Conservation (phyloP, 1,284 basidiomycete genomes). For the Sanghuangporus weigelae region DNA sequence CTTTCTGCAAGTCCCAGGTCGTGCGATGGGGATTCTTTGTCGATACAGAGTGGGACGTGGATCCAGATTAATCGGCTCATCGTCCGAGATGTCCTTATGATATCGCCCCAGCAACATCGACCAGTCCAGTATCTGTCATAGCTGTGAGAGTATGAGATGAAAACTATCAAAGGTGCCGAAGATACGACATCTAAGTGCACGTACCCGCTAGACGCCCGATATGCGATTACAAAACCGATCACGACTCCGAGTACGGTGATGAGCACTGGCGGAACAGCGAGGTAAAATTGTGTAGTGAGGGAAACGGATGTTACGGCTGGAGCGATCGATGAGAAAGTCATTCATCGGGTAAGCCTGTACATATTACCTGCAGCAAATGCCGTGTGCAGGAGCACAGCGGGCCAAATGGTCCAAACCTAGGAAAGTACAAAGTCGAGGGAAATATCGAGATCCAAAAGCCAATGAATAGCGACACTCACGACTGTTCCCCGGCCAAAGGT, state of each 20-base stretch:
- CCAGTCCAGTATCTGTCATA: conserved; percentile 66
- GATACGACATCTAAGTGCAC: conserved; percentile 17
- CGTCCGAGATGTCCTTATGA: conserved; percentile 45
- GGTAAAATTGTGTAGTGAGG: conserved; percentile 33
- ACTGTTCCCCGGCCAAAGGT: conserved; percentile 59
- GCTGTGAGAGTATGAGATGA: conserved; percentile 24
- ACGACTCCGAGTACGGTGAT: conserved; percentile 63
- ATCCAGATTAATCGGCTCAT: conserved; percentile 59
- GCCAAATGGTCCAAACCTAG: conserved; percentile 65
- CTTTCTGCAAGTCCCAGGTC: conserved; percentile 25
- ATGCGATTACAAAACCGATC: conserved; percentile 67
- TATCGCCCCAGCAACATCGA: conserved; percentile 51
- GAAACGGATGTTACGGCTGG: conserved; percentile 43
- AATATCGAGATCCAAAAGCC: neutral
- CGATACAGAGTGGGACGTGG: conserved; percentile 45
- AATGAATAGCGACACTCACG: conserved; percentile 26
- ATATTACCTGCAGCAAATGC: conserved; percentile 44
- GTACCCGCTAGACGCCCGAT: conserved; percentile 54
- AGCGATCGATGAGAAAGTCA: neutral
- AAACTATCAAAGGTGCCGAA: neutral
- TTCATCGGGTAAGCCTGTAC: conserved; percentile 12
- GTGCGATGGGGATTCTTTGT: conserved; percentile 6
- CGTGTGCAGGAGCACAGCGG: conserved; percentile 57
- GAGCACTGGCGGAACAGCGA: conserved; percentile 53
- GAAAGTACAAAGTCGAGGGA: conserved; percentile 14